Percentiles rank a stretch among this genome's conserved stretches.
phyloP scores from a whole-genome alignment of 176 grass and related monocot genomes.

The Guadua angustifolia region DNA sequence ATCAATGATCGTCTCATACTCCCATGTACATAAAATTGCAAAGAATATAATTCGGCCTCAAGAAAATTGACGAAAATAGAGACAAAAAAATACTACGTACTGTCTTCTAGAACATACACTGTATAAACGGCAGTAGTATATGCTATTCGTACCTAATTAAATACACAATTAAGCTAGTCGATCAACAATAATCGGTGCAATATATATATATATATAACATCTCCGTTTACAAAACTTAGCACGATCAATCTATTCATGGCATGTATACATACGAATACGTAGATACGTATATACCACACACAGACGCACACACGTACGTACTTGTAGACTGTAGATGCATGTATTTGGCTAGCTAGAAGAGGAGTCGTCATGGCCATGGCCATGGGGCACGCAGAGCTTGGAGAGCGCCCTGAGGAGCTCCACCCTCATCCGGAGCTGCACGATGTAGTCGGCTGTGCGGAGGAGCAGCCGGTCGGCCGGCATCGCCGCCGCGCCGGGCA shows the following conservation, averaged over 20 bases:
- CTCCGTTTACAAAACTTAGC: neutral
- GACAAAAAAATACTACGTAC: neutral
- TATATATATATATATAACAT: neutral
- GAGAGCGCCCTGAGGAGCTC: slow-evolving; percentile 71
- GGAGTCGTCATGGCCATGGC: neutral
- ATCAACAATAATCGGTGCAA: neutral
- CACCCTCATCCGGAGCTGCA: slow-evolving; percentile 59
- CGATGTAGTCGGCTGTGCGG: slow-evolving; percentile 78
- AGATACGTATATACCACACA: neutral
- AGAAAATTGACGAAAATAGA: neutral
- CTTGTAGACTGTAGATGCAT: neutral
- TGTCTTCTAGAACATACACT: neutral
- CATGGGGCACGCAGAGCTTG: slow-evolving; percentile 44
- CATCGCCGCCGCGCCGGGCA: slow-evolving; percentile 57
- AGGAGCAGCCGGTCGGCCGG: slow-evolving; percentile 72
- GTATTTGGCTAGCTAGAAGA: neutral
- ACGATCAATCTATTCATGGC: neutral
- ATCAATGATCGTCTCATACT: slow-evolving; percentile 14
- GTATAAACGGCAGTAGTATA: neutral
- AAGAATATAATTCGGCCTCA: neutral
- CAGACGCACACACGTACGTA: neutral
- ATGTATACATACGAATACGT: slow-evolving; percentile 15
- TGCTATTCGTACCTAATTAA: neutral
- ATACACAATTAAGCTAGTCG: neutral
- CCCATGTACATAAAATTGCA: neutral